Evolutionary conservation across 2,329 filamentous ascomycete species (phyloP), one percentile per base, ranked within the genome.

Genomic region (Colletotrichum agaves): DNA sequence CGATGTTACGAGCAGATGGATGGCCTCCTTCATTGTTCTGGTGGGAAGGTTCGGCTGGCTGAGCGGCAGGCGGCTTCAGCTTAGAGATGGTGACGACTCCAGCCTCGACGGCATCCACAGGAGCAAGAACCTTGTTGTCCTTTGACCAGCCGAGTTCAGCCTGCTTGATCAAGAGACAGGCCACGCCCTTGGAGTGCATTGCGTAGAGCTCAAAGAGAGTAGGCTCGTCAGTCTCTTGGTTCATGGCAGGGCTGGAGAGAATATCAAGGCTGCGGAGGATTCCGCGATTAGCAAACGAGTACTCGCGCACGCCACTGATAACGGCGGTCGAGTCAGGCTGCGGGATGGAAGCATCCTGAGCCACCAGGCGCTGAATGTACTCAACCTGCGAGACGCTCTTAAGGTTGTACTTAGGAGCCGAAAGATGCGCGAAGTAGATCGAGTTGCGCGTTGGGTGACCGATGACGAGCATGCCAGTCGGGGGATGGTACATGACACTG

Each of bases 161-260:
- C 76, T 95, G 93, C 78, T 92, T 95, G 77, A 99, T 89, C 71
- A 90, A 90, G 60, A 98, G 78, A 74, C 93, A 95, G 17, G 94
- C 94, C n/a, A 98, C 94, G 69, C 96, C 96, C 81, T 94, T 97
- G 11, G 96, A 98, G 79, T 99, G 95, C 91, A 98, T 97, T 35
- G 93, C 92, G 77, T 99, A 99, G 10, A 99, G 85, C 82, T 99
- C 96, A 75, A 99, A 98, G 13, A 98, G 82, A 0, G 91, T 89
- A 15, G 88, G 88, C 71, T 96, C 91, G 21, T 91, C 90, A 23
- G 84, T 84, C 43, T 88, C 87, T 67, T 88, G 84, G 6, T 85
- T 81, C 69, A 88, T 87, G 62, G 90, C 87, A 37, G 91, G 89
- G 72, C 86, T 90, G 74, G 90, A 89, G 27, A 98, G 86, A 75